phyloP scores from a whole-genome alignment of 139 green algal species.

The Chlamydomonas sp. region DNA sequence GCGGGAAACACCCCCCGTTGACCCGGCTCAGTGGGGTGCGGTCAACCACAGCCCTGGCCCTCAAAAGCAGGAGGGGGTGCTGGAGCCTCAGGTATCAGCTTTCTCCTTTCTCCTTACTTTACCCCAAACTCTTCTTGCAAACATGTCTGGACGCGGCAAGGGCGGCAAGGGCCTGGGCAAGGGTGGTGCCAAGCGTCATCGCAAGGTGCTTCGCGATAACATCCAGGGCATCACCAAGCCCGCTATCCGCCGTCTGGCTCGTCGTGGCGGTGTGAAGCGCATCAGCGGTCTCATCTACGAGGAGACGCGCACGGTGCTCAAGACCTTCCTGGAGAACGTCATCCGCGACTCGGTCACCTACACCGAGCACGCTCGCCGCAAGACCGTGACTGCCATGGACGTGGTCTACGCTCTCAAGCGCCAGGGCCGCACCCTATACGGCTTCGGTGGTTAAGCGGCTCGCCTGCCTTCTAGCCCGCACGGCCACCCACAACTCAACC shows the following conservation, averaged over 20 bases:
- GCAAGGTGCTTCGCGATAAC: slow-evolving; percentile 95
- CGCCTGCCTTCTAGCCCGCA: too few species aligned
- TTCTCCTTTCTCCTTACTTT: too few species aligned
- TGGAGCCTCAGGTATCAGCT: too few species aligned
- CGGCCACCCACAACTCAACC: too few species aligned
- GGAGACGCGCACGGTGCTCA: slow-evolving; percentile 89
- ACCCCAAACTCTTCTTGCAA: background rate
- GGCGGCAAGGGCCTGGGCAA: slow-evolving; percentile 95
- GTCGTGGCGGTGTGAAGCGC: slow-evolving; percentile 88
- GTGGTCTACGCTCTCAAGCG: slow-evolving; percentile 91
- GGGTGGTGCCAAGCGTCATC: slow-evolving; percentile 91
- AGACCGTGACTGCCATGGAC: slow-evolving; percentile 97
- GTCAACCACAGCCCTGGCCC: too few species aligned
- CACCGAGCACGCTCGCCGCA: slow-evolving; percentile 96
- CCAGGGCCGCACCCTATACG: slow-evolving; percentile 43
- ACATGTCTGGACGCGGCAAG: slow-evolving; percentile 95
- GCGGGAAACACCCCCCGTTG: too few species aligned
- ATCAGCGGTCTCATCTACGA: slow-evolving; percentile 94
- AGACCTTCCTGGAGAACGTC: slow-evolving; percentile 95
- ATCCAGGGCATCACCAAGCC: slow-evolving; percentile 95
- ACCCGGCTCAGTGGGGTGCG: too few species aligned
- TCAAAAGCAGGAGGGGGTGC: too few species aligned
- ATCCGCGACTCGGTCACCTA: slow-evolving; percentile 97
- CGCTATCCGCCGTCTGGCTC: slow-evolving; percentile 86
- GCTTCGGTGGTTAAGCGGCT: slow-evolving; percentile 35